A percentile compares a stretch with the other conserved stretches of the same genome.
These are phyloP conservation scores for Schoenoplectus tabernaemontani DNA, from an alignment of 202 grass and related monocot species.

Conservation along the genomic window DNA sequence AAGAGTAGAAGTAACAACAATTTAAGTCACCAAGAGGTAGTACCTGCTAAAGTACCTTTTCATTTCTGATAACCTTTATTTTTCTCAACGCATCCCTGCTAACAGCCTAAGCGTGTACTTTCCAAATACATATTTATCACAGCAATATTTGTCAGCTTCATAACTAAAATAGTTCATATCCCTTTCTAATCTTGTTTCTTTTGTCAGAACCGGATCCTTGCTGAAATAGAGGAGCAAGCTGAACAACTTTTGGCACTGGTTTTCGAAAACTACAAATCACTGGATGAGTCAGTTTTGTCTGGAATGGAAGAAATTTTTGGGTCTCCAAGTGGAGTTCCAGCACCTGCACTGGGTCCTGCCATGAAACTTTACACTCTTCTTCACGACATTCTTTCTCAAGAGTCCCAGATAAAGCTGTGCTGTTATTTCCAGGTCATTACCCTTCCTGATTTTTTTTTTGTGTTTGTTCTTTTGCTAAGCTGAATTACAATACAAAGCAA, in stretches of 20 bases:
- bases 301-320: constrained; percentile 73
- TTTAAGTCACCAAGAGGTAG: constrained; percentile 94
- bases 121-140: not conserved
- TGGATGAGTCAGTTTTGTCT: constrained; percentile 69
- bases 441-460: not conserved
- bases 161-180: constrained; percentile 1
- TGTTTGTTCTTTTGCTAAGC: constrained; percentile 13
- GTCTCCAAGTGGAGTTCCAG: constrained; percentile 65
- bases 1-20: constrained; percentile 47
- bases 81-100: not conserved
- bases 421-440: constrained; percentile 86
- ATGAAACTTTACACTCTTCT: constrained; percentile 96
- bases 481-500: constrained; percentile 9
- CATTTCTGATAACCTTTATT: not conserved
- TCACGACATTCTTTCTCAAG: constrained; percentile 83
- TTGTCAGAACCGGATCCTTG: constrained; percentile 85
- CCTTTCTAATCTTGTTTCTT: not conserved
- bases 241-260: constrained; percentile 75
- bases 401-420: constrained; percentile 86
- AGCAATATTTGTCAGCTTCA: not conserved
- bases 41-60: not conserved
- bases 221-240: constrained; percentile 84
- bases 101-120: not conserved
- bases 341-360: constrained; percentile 64
- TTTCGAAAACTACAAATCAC: constrained; percentile 95